phyloP scores from a whole-genome alignment of 2,329 filamentous ascomycete genomes.

The Lachnellula willkommii region DNA sequence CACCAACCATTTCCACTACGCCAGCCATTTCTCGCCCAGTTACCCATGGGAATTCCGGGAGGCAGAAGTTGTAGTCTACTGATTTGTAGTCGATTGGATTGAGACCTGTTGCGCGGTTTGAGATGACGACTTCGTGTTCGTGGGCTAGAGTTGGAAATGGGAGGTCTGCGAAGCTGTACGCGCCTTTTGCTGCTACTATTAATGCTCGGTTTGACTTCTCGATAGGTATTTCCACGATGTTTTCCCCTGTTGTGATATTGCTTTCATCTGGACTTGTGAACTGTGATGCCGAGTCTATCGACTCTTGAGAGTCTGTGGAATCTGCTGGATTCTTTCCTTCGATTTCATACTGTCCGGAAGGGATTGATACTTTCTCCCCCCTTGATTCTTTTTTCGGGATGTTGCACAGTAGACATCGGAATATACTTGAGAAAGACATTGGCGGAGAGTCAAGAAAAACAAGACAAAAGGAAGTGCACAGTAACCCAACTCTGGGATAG shows the following conservation, averaged over 20 bases:
- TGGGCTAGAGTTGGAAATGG: constrained; percentile 36
- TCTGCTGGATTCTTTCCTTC: constrained; percentile 3
- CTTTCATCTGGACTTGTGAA: constrained; percentile 3
- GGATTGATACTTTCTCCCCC: background rate
- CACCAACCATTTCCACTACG: constrained; percentile 14
- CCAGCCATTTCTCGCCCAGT: constrained; percentile 20
- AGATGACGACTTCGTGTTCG: constrained; percentile 34
- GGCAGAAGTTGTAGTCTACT: constrained; percentile 40
- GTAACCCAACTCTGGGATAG: background rate
- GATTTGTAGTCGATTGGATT: constrained; percentile 42
- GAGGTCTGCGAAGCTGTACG: constrained; percentile 21
- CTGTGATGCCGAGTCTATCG: constrained; percentile 2
- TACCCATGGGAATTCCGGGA: constrained; percentile 30
- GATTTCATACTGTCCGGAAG: constrained; percentile 5
- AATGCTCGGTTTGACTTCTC: constrained; percentile 19
- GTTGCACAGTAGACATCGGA: constrained; percentile 9
- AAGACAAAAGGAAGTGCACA: background rate
- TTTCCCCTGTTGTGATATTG: background rate
- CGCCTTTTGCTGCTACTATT: constrained; percentile 27
- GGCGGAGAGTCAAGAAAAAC: background rate
- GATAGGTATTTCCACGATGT: background rate
- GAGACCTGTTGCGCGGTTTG: constrained; percentile 33
- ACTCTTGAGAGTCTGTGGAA: constrained; percentile 3
- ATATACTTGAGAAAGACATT: constrained; percentile 9
- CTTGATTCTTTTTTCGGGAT: background rate